Percentiles rank a stretch among this genome's conserved stretches.
phyloP scores from a whole-genome alignment of 768 basidiomycete genomes.

The Boletus rubropictus region DNA sequence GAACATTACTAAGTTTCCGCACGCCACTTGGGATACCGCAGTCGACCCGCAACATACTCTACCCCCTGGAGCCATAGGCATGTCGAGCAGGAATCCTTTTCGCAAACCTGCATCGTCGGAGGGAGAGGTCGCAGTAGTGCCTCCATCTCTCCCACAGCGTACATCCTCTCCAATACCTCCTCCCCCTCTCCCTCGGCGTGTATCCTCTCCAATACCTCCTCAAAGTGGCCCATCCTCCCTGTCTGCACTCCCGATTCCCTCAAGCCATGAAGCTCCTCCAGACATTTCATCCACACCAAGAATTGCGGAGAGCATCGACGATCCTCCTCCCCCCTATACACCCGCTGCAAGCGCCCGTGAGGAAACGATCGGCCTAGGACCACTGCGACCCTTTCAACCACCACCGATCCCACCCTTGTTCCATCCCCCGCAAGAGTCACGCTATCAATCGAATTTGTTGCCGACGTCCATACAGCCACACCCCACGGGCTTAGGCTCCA shows the following conservation, averaged over 20 bases:
- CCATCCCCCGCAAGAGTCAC: background rate
- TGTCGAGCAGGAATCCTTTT: constrained; percentile 21
- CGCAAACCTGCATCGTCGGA: background rate
- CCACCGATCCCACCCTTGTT: constrained; percentile 15
- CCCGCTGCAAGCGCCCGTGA: constrained; percentile 56
- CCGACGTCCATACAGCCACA: background rate
- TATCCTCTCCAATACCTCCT: constrained; percentile 1
- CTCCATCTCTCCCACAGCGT: constrained; percentile 3
- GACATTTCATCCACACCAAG: too few species aligned
- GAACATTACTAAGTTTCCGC: too few species aligned
- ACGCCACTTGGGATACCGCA: too few species aligned
- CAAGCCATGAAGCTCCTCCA: background rate
- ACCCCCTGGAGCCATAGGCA: too few species aligned
- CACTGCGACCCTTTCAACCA: constrained; percentile 55
- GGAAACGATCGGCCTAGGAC: constrained; percentile 56
- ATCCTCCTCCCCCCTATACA: constrained; percentile 68
- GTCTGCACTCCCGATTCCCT: background rate
- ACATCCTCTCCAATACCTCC: background rate
- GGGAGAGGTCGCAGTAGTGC: background rate
- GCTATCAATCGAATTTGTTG: background rate
- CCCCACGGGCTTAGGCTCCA: background rate
- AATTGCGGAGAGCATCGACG: constrained; percentile 27
- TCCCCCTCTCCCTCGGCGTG: background rate
- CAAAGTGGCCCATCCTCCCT: background rate
- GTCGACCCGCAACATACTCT: background rate